Conservation (phyloP, 2,329 filamentous ascomycete genomes). For the Beauveria sp. region DNA sequence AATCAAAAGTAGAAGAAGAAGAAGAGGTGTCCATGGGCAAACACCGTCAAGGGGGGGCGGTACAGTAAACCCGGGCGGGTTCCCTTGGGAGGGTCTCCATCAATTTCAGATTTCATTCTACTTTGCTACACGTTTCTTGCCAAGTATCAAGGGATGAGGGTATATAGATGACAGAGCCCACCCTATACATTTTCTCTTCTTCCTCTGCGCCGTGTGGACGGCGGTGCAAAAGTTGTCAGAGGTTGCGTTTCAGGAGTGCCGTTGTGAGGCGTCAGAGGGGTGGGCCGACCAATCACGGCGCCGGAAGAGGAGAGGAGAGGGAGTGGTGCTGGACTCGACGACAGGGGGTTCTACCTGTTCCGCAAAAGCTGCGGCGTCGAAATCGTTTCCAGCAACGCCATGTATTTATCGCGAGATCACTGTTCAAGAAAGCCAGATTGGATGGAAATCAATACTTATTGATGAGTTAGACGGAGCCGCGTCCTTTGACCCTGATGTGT, state of each 20-base stretch:
- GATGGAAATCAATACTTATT: too few species aligned
- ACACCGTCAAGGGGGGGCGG: not conserved
- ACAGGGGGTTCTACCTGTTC: too few species aligned
- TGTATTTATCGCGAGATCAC: too few species aligned
- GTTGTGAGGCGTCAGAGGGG: not conserved
- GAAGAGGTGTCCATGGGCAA: constrained; percentile 12
- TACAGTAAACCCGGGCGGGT: not conserved
- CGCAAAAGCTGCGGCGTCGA: too few species aligned
- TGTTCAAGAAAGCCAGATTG: too few species aligned
- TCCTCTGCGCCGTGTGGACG: not conserved
- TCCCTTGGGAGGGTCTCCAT: not conserved
- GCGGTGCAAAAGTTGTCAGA: not conserved
- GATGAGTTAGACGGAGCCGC: too few species aligned
- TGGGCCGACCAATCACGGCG: not conserved
- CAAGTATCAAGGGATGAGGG: not conserved
- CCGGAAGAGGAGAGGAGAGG: not conserved
- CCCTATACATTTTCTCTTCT: not conserved
- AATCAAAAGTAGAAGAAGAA: constrained; percentile 6
- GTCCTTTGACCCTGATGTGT: too few species aligned
- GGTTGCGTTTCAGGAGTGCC: constrained; percentile 6
- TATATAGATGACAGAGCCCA: not conserved
- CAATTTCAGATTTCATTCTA: not conserved
- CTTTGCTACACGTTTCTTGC: not conserved
- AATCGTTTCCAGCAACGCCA: too few species aligned
- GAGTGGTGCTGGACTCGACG: not conserved